Percentiles rank a stretch among this genome's conserved stretches.
Evolutionary conservation across 2,329 filamentous ascomycete genomes (phyloP).

Genomic region (Epichloe glyceriae): DNA sequence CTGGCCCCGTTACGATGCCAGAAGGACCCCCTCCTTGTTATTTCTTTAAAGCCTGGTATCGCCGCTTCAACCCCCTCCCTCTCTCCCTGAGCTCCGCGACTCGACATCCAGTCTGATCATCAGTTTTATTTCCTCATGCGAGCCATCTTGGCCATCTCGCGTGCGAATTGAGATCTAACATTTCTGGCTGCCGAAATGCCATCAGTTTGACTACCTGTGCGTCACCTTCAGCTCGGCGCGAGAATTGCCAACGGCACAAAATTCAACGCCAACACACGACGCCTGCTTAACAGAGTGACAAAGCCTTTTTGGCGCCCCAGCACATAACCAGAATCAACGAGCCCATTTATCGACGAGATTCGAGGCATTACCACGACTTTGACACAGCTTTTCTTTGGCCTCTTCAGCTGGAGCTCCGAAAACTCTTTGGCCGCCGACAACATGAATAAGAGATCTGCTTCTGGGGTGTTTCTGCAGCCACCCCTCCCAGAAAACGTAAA

Average conservation of each 20-base stretch:
- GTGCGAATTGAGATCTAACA: neutral
- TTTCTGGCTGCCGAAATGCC: conserved; percentile 10
- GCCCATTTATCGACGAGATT: neutral
- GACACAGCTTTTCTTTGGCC: conserved; percentile 10
- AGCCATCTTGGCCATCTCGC: neutral
- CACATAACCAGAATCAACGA: neutral
- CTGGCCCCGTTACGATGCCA: neutral
- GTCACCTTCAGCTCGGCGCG: conserved; percentile 13
- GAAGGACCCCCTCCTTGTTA: neutral
- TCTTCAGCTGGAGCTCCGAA: conserved; percentile 5
- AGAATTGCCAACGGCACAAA: conserved; percentile 11
- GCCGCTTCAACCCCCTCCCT: neutral
- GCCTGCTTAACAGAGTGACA: neutral
- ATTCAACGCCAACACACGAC: conserved; percentile 3
- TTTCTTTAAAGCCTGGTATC: conserved; percentile 1
- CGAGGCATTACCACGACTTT: neutral
- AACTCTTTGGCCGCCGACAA: conserved; percentile 7
- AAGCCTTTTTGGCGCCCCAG: neutral
- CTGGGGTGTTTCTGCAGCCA: conserved; percentile 8
- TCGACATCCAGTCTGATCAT: neutral
- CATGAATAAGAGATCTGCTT: conserved; percentile 19
- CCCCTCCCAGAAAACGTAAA: conserved; percentile 34
- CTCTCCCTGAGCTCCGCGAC: neutral
- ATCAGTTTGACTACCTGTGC: conserved; percentile 15
- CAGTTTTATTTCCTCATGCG: neutral